Base-by-base conservation (phyloP, 2,329 filamentous ascomycete species). In the Polytolypa hystricis region DNA sequence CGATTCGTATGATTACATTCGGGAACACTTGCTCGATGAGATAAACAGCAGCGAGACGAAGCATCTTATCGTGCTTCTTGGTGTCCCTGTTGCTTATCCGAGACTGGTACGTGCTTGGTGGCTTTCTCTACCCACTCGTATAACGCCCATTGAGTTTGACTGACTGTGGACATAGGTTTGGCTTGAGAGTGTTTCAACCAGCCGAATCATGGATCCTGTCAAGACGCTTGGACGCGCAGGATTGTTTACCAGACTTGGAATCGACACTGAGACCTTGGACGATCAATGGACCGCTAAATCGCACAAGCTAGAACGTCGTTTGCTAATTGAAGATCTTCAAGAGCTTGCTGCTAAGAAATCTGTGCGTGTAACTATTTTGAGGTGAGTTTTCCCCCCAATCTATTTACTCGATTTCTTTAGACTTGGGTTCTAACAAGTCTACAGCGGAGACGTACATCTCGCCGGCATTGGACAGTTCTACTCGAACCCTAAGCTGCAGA, bases 201-300 rank as follows among this genome's bases (percentile, higher is more conserved):
- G 86, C 31, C 74, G 80, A 42, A 61, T 85, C 4, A 84, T 94
- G 77, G 81, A 86, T 49, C 86, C 87, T 3, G 72, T 94, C 55
- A 96, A 96, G 58, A 84, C 84, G 4, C 68, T 96, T 16, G 84
- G 86, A 26, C 81, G 84, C 51, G 74, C 81, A 23, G 87, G 89
- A 1, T 60, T 93, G 47, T 70, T 96, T 35, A 84, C 85, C 41
- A 71, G 71, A 9, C 76, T 93, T 29, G 68, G 93, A 26, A 86
- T 85, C 15, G 85, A 85, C 12, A 82, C 91, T 4, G 91, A 96
- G 58, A 83, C 96, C 10, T 67, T 93, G 18, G 87, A 94, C 54
- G 91, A 96, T 57, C 89, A 98, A 55, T 98, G 91, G 91, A 95
- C 89, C 1, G 84, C 89, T 25, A 93, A 85, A 55, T 84, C 86